Evolutionary conservation across 1,139 yeast species (phyloP), one percentile per base, ranked within the genome.

Genomic region (Hanseniaspora sp.): DNA sequence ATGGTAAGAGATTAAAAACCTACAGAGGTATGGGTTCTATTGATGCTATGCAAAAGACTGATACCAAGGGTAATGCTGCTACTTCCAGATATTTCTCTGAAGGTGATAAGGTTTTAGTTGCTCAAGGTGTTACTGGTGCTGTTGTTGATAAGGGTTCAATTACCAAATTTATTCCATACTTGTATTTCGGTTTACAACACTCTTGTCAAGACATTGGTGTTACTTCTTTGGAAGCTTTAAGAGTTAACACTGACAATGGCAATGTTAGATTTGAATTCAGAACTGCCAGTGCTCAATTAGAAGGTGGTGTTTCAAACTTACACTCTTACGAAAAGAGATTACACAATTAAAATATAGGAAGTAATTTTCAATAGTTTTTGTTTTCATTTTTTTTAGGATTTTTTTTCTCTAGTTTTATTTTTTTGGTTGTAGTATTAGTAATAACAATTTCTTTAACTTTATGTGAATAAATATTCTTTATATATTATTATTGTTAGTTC

Each of bases 11-110:
- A 74, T 81, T 94, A 71, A 92, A 92, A 79, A 74, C 88, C 60
- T 92, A 92, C 79, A 85, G 99, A 76, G 99, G 99, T 76, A 92
- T 92, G 98, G 99, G 99, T 63, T 92, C 98, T 40, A 83, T 92
- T 65, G 99, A 90, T 70, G 99, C 99, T 61, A 90, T 90, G 97
- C 94, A 92, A 78, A 85, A 87, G 76, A 86, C 96, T 58, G 76
- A 77, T 61, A 77, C 77, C 67, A 82, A 81, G 70, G 96, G 95
- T 63, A 94, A 92, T 67, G 98, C 98, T 58, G 92, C 98, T 51
- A 86, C 98, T 59, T 88, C 96, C 52, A 86, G 99, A 75, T 92
- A 92, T 77, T 92, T 92, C 73, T 87, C 96, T 57, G 98, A 92
- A 75, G 74, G 87, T 60, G 99, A 92, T 71, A 77, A 85, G 67